Evolutionary conservation across 257 asterid genomes (phyloP), one percentile per base, ranked within the genome.

Genomic region (Agastache rugosa): DNA sequence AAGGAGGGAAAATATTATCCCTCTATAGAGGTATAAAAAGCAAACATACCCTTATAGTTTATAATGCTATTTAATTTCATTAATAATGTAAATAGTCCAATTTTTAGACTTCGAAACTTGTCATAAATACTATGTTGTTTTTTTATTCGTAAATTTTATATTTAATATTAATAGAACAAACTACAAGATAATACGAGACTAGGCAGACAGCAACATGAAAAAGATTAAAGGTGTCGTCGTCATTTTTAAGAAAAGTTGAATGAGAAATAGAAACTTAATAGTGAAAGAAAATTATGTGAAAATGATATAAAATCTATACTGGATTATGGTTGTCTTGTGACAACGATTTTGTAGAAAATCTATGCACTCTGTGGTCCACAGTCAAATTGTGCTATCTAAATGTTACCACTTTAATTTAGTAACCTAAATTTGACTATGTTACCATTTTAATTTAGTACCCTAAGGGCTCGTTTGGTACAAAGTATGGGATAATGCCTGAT

Each of bases 301-400:
- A 89, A 77, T 61, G 93, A 91, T 67, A 75, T 71, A 56, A 89
- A 78, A 85, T 87, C 94, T 86, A 65, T 47, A 78, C 20, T 59
- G 81, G 93, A 86, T 89, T 75, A 76, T 83, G 89, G 27, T 80
- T 86, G 91, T 86, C 85, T 58, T 73, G 51, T 77, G 87, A 85
- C 22, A 76, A 76, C 67, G 96, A 87, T 80, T 63, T 76, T 66
- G 74, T 75, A 70, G 77, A 84, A 81, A 75, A 74, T 82, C 66
- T 68, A 29, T 64, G 11, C 66, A 20, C 34, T 55, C n/a, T 53
- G 83, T 79, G 88, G 88, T 85, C 89, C 88, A 2, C 6, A 19
- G 27, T 9, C 68, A 48, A 58, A 70, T 72, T 54, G 20, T 66
- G 77, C 23, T 45, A 72, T 63, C 29, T 37, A 65, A 63, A 42